Base-by-base conservation (phyloP, 768 basidiomycete species). In the Leccinum disarticulatum region DNA sequence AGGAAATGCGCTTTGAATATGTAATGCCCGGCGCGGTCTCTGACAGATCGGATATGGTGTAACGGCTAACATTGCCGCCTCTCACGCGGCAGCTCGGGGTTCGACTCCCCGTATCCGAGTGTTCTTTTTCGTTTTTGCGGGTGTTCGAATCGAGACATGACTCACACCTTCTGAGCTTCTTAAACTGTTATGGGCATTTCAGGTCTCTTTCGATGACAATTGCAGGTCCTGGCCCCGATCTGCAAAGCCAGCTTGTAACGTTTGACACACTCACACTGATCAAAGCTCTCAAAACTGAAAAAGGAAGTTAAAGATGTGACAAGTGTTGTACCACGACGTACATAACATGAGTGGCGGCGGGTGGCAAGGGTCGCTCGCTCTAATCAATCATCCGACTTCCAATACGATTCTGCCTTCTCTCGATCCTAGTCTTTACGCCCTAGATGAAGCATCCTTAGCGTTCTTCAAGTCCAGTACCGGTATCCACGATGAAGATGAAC, bases 31-130 rank as follows among this genome's bases (percentile, higher is more conserved):
- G 4, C 14, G 22, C 6, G 3, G 3, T 1, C 4, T 7, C 1
- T 7, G 6, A 17, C 49, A 50, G 15, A 19, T 73, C 76, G 76
- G 81, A 75, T 84, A 83, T 82, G 81, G 82, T 84, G 82, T 83
- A 84, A 84, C 73, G 83, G 82, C 80, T 81, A 84, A 81, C 82
- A 83, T 84, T 83, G 77, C 82, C 81, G 82, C 83, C 82, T 84
- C 76, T 82, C 82, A 82, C 76, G 74, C 74, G 74, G 76, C 66
- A 76, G 76, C 72, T 77, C 75, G 75, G 76, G 75, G 73, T 70
- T 70, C 68, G 68, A 68, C 52, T 70, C 70, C 69, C 63, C 70
- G 70, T 70, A 70, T 70, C 69, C 70, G 70, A 70, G 70, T 46
- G 0, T 1, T 41, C 61, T 61, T 60, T 33, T 52, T 51, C 11